Evolutionary conservation across 1,284 basidiomycete species (phyloP).

Genomic region (Sutorius eximius): DNA sequence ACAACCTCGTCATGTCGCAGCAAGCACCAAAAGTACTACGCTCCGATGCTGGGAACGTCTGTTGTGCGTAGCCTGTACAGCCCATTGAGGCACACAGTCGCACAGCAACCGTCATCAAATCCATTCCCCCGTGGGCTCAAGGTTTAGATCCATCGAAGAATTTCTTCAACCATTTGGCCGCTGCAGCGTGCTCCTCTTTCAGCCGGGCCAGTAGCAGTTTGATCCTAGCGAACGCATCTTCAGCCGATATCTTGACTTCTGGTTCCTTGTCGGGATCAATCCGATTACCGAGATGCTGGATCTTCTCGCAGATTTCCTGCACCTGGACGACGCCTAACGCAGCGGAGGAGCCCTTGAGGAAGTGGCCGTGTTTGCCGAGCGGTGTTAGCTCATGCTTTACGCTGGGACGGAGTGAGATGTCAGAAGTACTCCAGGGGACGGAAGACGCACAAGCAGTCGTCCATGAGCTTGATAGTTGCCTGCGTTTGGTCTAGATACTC

Average conservation of each 20-base stretch:
- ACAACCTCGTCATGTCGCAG: slow-evolving; percentile 23
- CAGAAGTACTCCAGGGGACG: slow-evolving; percentile 9
- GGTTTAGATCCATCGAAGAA: slow-evolving; percentile 37
- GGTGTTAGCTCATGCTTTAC: slow-evolving; percentile 55
- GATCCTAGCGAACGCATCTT: slow-evolving; percentile 69
- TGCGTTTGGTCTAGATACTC: slow-evolving; percentile 82
- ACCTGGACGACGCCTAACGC: slow-evolving; percentile 84
- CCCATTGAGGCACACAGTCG: slow-evolving; percentile 7
- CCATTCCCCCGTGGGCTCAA: slow-evolving; percentile 6
- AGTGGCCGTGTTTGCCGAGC: slow-evolving; percentile 83
- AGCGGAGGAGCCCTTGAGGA: slow-evolving; percentile 92
- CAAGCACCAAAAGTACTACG: slow-evolving; percentile 17
- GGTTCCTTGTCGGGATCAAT: slow-evolving; percentile 49
- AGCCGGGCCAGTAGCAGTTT: slow-evolving; percentile 49
- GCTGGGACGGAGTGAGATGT: slow-evolving; percentile 40
- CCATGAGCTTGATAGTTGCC: slow-evolving; percentile 78
- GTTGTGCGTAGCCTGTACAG: slow-evolving; percentile 8
- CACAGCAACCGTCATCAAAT: slow-evolving; percentile 14
- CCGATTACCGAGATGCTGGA: slow-evolving; percentile 80
- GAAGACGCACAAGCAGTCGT: slow-evolving; percentile 67
- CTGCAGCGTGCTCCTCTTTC: slow-evolving; percentile 56
- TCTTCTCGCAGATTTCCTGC: slow-evolving; percentile 81
- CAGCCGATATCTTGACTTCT: slow-evolving; percentile 44
- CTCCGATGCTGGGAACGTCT: slow-evolving; percentile 17
- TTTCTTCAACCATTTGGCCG: slow-evolving; percentile 53